Percentiles rank a stretch among this genome's conserved stretches.
These are phyloP conservation scores for Chaetoceros tenuissimus DNA, from an alignment of 108 stramenopile genomes.

Conservation along the genomic window DNA sequence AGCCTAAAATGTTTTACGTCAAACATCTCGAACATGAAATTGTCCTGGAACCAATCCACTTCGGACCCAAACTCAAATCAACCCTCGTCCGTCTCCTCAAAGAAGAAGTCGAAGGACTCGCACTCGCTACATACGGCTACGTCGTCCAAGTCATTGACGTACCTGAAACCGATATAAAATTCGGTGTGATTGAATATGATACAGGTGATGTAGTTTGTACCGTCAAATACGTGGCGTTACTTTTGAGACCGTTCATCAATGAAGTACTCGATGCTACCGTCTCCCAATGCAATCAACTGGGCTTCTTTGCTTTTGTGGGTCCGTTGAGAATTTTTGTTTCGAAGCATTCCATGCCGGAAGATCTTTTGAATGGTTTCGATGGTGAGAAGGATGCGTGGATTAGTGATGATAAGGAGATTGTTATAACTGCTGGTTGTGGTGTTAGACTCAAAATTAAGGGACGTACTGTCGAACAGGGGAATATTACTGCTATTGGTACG, in stretches of 20 bases:
- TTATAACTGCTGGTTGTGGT: slow-evolving; percentile 81
- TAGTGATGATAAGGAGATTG: slow-evolving; percentile 89
- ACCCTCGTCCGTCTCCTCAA: slow-evolving; percentile 81
- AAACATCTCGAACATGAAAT: slow-evolving; percentile 82
- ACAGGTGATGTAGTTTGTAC: slow-evolving; percentile 82
- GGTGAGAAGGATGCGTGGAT: slow-evolving; percentile 89
- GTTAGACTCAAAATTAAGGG: slow-evolving; percentile 89
- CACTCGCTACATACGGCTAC: slow-evolving; percentile 88
- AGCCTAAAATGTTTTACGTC: slow-evolving; percentile 76
- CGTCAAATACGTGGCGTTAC: slow-evolving; percentile 84
- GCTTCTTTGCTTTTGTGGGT: slow-evolving; percentile 89
- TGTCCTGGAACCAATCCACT: slow-evolving; percentile 73
- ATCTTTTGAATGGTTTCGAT: slow-evolving; percentile 90
- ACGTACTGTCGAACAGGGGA: slow-evolving; percentile 84
- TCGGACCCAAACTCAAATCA: slow-evolving; percentile 75
- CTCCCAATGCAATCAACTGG: slow-evolving; percentile 77
- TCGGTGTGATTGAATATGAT: slow-evolving; percentile 91
- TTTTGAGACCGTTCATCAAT: slow-evolving; percentile 82
- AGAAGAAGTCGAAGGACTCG: slow-evolving; percentile 87
- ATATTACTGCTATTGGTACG: slow-evolving; percentile 89
- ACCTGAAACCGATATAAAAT: slow-evolving; percentile 83
- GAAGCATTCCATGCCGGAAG: slow-evolving; percentile 92
- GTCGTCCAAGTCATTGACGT: slow-evolving; percentile 91
- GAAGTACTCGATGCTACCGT: slow-evolving; percentile 93
- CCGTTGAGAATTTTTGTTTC: slow-evolving; percentile 88